Conservation (phyloP, 345 rosid species). For the Pseudoturritis turrita region DNA sequence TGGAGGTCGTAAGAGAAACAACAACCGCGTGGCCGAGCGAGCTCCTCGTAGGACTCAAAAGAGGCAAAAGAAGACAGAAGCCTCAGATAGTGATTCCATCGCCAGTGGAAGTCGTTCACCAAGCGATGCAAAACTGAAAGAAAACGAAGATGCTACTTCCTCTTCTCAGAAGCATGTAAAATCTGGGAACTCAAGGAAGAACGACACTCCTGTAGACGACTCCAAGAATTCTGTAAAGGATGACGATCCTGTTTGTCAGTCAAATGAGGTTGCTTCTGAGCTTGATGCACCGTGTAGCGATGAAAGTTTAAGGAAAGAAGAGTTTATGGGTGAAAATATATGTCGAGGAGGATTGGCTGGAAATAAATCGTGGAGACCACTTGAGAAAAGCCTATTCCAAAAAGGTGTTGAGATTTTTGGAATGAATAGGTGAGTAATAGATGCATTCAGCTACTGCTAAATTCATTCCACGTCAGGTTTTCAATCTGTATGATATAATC, state of each 20-base stretch:
- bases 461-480: not conserved
- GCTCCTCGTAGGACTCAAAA: constrained; percentile 70
- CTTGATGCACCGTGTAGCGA: constrained; percentile 43
- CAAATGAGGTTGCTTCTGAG: constrained; percentile 41
- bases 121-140: constrained; percentile 56
- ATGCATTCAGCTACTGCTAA: not conserved
- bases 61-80: constrained; percentile 69
- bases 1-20: constrained; percentile 69
- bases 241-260: constrained; percentile 36
- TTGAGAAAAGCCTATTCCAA: constrained; percentile 84
- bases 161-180: constrained; percentile 69
- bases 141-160: constrained; percentile 73
- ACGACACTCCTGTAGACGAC: constrained; percentile 36
- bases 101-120: constrained; percentile 55
- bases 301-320: constrained; percentile 57
- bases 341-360: constrained; percentile 46
- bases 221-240: constrained; percentile 35
- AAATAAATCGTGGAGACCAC: constrained; percentile 69
- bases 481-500: not conserved
- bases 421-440: constrained; percentile 65
- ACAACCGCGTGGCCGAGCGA: constrained; percentile 86
- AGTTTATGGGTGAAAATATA: constrained; percentile 56
- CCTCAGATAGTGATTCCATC: constrained; percentile 73
- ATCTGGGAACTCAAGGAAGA: constrained; percentile 59
- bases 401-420: constrained; percentile 97